A percentile compares a stretch with the other conserved stretches of the same genome.
Evolutionary conservation across 768 basidiomycete species (phyloP).

Genomic region (Naganishia onofrii): DNA sequence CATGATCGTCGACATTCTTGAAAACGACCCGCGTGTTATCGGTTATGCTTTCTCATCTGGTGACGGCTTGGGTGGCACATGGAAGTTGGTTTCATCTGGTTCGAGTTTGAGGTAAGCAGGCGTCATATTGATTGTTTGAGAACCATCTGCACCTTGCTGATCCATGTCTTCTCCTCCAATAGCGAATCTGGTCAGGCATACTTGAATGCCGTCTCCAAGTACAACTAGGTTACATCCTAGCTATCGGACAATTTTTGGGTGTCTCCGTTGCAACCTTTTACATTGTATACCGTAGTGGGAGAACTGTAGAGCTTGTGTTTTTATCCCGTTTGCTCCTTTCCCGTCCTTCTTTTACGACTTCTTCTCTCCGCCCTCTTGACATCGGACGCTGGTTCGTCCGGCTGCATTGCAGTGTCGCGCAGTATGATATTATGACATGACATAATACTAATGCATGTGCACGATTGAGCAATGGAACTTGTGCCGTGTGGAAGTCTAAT

Average conservation of each 20-base stretch:
- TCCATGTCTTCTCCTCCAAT: conserved; percentile 26
- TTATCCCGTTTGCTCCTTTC: conserved; percentile 1
- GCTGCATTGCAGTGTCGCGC: neutral
- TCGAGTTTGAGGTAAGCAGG: conserved; percentile 44
- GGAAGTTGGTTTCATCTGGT: conserved; percentile 41
- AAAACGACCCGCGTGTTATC: conserved; percentile 45
- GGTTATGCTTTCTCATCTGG: conserved; percentile 52
- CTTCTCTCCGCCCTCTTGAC: neutral
- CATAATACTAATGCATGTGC: no score
- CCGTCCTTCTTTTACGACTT: neutral
- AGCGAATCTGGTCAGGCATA: conserved; percentile 47
- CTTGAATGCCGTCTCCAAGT: conserved; percentile 44
- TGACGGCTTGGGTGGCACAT: conserved; percentile 47
- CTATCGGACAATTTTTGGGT: conserved; percentile 2
- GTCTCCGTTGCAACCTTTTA: conserved; percentile 1
- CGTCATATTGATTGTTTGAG: neutral
- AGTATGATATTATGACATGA: neutral
- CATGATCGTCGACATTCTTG: conserved; percentile 50
- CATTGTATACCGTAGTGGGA: conserved; percentile 1
- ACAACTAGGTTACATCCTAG: conserved; percentile 34
- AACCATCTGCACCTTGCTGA: neutral
- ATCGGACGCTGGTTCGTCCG: conserved; percentile 2
- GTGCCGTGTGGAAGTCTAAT: no score
- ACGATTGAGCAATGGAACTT: no score
- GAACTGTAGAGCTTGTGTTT: no score